Conservation (phyloP, 306 rosid species). For the Vicia sativa region DNA sequence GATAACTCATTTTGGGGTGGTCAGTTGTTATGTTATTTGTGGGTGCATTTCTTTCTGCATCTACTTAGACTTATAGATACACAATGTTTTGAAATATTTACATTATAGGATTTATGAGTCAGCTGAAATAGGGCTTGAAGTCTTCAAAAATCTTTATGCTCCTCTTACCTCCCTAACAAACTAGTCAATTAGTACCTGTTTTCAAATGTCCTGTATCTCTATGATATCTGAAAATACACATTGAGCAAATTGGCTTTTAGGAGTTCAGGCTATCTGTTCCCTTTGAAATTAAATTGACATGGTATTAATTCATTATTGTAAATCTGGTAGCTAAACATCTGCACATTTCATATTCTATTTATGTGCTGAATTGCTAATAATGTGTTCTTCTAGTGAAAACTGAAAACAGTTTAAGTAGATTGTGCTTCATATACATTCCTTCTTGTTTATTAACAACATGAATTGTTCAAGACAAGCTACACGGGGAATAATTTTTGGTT, state of each 20-base stretch:
- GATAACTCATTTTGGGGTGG: conserved; percentile 16
- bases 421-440: background rate
- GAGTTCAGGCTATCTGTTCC: conserved; percentile 18
- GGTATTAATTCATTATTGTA: conserved; percentile 20
- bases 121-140: no score
- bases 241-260: conserved; percentile 1
- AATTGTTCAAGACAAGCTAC: conserved; percentile 29
- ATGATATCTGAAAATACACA: conserved; percentile 22
- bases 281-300: conserved; percentile 5
- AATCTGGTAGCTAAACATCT: background rate
- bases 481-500: conserved; percentile 7
- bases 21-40: conserved; percentile 5
- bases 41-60: conserved; percentile 27
- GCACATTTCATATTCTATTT: conserved; percentile 16
- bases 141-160: no score
- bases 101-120: background rate
- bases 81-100: conserved; percentile 7
- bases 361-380: background rate
- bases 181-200: conserved; percentile 4
- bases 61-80: conserved; percentile 12
- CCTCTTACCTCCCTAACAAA: no score
- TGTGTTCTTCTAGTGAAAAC: background rate
- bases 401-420: background rate
- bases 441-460: conserved; percentile 3
- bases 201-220: conserved; percentile 13